A percentile compares a stretch with the other conserved stretches of the same genome.
Evolutionary conservation across 805 yeast genomes (phyloP).

Genomic region (Ogataea pini): DNA sequence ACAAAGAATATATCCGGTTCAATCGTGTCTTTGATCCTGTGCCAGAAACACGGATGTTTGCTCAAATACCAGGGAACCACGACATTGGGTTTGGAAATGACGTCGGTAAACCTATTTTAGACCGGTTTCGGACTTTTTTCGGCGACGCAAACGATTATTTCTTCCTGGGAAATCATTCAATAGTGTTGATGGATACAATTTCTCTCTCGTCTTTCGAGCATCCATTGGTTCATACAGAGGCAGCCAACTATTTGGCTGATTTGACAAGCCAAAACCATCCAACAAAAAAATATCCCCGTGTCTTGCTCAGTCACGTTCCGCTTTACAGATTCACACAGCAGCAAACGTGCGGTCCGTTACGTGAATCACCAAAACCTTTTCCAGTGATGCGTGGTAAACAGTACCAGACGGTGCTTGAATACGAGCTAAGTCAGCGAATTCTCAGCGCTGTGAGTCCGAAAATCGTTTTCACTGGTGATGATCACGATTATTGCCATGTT

Average conservation of each 20-base stretch:
- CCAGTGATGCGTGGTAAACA: constrained; percentile 78
- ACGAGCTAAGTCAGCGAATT: constrained; percentile 56
- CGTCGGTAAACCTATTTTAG: constrained; percentile 53
- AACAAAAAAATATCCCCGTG: constrained; percentile 50
- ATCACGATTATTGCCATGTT: constrained; percentile 91
- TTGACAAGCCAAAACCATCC: constrained; percentile 30
- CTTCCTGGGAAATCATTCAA: constrained; percentile 67
- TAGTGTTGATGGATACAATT: constrained; percentile 77
- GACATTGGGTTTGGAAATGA: constrained; percentile 91
- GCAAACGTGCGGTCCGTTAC: constrained; percentile 68
- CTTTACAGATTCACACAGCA: constrained; percentile 60
- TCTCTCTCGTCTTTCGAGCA: constrained; percentile 62
- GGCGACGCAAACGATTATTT: constrained; percentile 65
- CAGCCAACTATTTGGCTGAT: constrained; percentile 52
- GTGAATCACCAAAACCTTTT: constrained; percentile 68
- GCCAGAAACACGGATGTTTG: constrained; percentile 47
- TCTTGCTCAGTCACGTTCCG: constrained; percentile 86
- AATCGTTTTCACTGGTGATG: constrained; percentile 87
- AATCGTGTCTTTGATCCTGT: constrained; percentile 50
- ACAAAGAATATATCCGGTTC: constrained; percentile 65
- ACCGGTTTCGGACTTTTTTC: constrained; percentile 68
- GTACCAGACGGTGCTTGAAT: constrained; percentile 81
- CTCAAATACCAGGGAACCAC: constrained; percentile 80
- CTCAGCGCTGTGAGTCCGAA: constrained; percentile 61
- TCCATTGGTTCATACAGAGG: constrained; percentile 45